These are phyloP conservation scores for Zygosaccharomyces gambellarensis DNA, from an alignment of 805 yeast species.

Conservation along the genomic window DNA sequence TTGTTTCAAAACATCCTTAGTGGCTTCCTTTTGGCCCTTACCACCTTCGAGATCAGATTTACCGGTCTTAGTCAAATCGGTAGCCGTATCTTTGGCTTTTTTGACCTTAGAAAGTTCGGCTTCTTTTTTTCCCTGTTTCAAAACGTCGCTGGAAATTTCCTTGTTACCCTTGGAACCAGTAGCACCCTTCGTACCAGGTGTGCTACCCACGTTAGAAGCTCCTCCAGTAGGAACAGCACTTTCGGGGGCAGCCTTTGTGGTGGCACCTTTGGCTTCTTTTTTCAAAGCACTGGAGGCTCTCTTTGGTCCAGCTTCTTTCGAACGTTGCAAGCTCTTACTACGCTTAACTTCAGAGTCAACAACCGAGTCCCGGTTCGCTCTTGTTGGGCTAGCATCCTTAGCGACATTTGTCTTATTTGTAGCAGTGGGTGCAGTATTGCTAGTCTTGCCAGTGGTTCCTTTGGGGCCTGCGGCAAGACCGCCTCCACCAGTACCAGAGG, in stretches of 20 bases:
- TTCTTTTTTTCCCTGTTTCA: neutral
- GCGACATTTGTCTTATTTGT: neutral
- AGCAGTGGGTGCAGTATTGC: neutral
- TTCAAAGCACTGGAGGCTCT: neutral
- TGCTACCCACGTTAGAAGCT: neutral
- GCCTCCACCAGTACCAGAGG: neutral
- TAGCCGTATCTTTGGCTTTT: neutral
- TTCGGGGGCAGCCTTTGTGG: neutral
- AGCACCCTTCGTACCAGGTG: neutral
- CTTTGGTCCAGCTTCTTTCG: neutral
- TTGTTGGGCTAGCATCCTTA: neutral
- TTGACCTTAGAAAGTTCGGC: neutral
- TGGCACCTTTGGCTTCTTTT: neutral
- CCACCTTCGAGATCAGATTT: neutral
- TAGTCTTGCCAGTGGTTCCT: neutral
- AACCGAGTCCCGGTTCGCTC: neutral
- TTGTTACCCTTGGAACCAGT: neutral
- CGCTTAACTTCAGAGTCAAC: neutral
- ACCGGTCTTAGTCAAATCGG: neutral
- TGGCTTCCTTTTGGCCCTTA: slow-evolving; percentile 1
- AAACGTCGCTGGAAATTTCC: neutral
- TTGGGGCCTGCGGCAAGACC: neutral
- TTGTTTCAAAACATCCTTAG: neutral
- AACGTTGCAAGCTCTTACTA: neutral
- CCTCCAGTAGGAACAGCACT: neutral